Conservation (phyloP, 169 alveolate genomes). For the Babesia gibsoni region DNA sequence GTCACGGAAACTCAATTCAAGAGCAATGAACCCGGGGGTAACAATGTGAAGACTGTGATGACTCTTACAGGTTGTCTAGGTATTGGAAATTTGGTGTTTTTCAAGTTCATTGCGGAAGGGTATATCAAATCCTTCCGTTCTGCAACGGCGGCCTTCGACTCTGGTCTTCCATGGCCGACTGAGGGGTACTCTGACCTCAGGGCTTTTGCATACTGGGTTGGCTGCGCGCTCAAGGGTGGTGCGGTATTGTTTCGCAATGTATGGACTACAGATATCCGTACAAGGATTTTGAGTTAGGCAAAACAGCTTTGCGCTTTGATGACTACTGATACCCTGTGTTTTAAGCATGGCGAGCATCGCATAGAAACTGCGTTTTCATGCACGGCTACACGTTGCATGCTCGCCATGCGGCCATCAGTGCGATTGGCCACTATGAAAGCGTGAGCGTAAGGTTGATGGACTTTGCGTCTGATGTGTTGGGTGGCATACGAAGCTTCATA, state of each 20-base stretch:
- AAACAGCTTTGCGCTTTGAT: not conserved
- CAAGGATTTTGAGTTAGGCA: not conserved
- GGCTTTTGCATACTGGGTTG: conserved; percentile 26
- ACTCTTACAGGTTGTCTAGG: not conserved
- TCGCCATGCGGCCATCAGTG: not conserved
- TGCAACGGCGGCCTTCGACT: conserved; percentile 15
- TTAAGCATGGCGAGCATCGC: not conserved
- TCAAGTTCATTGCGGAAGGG: conserved; percentile 2
- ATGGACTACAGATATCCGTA: conserved; percentile 24
- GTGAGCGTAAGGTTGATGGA: too few relatives aligned
- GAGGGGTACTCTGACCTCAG: not conserved
- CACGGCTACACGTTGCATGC: not conserved
- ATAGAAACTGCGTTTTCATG: not conserved
- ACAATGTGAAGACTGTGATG: not conserved
- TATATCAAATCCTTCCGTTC: conserved; percentile 22
- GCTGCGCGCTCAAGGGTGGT: not conserved
- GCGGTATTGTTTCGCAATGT: not conserved
- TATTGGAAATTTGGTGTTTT: not conserved
- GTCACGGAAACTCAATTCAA: not conserved
- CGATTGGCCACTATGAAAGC: too few relatives aligned
- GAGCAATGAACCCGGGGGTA: not conserved
- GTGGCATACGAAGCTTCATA: too few relatives aligned
- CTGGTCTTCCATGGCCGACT: conserved; percentile 34
- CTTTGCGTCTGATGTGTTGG: too few relatives aligned
- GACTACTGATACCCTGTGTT: not conserved